phyloP scores from a whole-genome alignment of 2,329 filamentous ascomycete species.

The Cladosporium sp. region DNA sequence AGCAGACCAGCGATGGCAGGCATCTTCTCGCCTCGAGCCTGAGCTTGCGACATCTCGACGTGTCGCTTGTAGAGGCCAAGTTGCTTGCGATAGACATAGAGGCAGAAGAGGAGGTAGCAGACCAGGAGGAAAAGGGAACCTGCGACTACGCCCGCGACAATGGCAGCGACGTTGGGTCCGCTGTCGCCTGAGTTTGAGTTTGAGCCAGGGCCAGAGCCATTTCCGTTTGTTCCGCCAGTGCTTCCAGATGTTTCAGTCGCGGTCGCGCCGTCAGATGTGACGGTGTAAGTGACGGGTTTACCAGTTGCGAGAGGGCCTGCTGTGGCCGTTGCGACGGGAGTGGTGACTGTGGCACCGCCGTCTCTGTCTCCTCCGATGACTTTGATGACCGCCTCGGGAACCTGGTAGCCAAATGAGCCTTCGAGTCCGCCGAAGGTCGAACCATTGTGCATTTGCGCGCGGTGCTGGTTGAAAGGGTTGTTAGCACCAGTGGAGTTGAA shows the following conservation, averaged over 20 bases:
- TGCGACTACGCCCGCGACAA: conserved; percentile 58
- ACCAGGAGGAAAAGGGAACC: conserved; percentile 61
- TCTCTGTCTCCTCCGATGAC: conserved; percentile 63
- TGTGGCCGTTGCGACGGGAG: conserved; percentile 60
- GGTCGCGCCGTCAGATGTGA: conserved; percentile 48
- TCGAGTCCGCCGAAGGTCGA: conserved; percentile 55
- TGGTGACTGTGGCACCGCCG: conserved; percentile 67
- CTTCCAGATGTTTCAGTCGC: conserved; percentile 41
- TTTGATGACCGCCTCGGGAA: conserved; percentile 60
- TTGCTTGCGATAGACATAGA: conserved; percentile 69
- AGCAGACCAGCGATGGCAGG: conserved; percentile 28
- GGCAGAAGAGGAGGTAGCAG: conserved; percentile 65
- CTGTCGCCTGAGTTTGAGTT: conserved; percentile 17
- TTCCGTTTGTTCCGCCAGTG: conserved; percentile 42
- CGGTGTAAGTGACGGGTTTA: conserved; percentile 64
- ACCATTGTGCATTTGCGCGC: conserved; percentile 40
- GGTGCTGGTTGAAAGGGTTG: conserved; percentile 50
- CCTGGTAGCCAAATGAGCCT: conserved; percentile 61
- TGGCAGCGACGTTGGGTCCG: conserved; percentile 50
- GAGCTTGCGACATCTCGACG: conserved; percentile 60
- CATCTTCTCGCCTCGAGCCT: conserved; percentile 40
- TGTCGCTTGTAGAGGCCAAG: conserved; percentile 67
- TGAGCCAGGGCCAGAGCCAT: conserved; percentile 29
- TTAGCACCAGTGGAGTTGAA: conserved; percentile 26
- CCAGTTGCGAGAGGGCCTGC: conserved; percentile 69